phyloP scores from a whole-genome alignment of 176 grass and related monocot genomes.

The Triticum monococcum region DNA sequence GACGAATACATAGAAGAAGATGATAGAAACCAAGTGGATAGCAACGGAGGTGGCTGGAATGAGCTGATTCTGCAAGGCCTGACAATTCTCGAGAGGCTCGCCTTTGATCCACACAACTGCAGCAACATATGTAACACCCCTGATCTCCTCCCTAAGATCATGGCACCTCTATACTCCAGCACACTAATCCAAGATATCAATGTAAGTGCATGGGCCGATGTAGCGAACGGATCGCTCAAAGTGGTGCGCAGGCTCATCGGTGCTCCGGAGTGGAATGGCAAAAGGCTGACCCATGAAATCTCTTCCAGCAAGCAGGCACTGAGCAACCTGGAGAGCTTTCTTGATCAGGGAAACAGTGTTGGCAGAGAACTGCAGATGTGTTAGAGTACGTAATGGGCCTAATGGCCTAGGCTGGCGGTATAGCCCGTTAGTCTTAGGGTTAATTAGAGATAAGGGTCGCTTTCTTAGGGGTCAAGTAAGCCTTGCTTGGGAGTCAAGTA shows the following conservation, averaged over 20 bases:
- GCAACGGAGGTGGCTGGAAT: neutral
- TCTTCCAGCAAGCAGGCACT: neutral
- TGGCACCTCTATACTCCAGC: neutral
- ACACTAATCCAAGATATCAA: neutral
- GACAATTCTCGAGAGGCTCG: neutral
- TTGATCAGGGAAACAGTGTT: no score
- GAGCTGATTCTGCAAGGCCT: constrained; percentile 16
- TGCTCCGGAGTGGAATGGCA: neutral
- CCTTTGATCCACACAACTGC: neutral
- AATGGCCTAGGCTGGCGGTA: no score
- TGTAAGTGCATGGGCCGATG: neutral
- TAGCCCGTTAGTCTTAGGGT: no score
- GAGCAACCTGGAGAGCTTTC: neutral
- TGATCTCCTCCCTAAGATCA: neutral
- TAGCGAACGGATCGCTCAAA: neutral
- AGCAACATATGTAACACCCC: neutral
- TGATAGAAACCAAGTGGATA: neutral
- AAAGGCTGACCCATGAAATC: neutral
- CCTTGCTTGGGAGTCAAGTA: no score
- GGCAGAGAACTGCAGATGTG: neutral
- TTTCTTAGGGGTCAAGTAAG: no score
- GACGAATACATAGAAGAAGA: neutral
- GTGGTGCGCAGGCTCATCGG: neutral
- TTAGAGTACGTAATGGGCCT: no score
- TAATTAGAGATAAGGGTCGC: no score